phyloP scores from a whole-genome alignment of 2,329 filamentous ascomycete genomes.

The Zymoseptoria tritici region DNA sequence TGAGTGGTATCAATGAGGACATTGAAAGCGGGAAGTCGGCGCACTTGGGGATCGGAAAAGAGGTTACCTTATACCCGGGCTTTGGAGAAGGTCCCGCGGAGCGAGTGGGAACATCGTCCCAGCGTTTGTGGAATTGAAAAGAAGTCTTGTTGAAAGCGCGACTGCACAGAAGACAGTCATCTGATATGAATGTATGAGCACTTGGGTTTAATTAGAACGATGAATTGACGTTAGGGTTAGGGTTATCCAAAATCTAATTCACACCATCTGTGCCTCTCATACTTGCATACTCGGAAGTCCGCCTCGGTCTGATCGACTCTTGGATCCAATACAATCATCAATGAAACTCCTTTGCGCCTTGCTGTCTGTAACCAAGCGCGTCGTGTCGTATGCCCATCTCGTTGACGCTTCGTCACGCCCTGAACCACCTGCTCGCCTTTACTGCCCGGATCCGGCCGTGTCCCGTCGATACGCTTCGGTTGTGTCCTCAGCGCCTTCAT shows the following conservation, averaged over 20 bases:
- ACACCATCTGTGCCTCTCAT: background rate
- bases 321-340: background rate
- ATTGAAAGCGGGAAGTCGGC: too few relatives aligned
- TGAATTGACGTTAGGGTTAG: background rate
- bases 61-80: background rate
- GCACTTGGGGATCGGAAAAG: background rate
- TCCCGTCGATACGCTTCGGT: too few relatives aligned
- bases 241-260: background rate
- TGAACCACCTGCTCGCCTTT: too few relatives aligned
- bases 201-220: background rate
- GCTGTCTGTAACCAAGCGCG: too few relatives aligned
- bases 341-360: too few relatives aligned
- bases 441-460: too few relatives aligned
- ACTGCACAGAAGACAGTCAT: background rate
- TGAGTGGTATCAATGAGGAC: conserved; percentile 36
- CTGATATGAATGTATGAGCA: background rate
- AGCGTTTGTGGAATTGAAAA: too few relatives aligned
- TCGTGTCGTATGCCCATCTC: too few relatives aligned
- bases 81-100: background rate
- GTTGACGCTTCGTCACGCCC: too few relatives aligned
- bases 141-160: too few relatives aligned
- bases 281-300: too few relatives aligned
- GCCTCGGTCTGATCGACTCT: background rate
- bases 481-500: background rate
- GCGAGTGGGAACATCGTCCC: too few relatives aligned